Base-by-base conservation (phyloP, 2,329 filamentous ascomycete genomes). In the Penicillium sp. region DNA sequence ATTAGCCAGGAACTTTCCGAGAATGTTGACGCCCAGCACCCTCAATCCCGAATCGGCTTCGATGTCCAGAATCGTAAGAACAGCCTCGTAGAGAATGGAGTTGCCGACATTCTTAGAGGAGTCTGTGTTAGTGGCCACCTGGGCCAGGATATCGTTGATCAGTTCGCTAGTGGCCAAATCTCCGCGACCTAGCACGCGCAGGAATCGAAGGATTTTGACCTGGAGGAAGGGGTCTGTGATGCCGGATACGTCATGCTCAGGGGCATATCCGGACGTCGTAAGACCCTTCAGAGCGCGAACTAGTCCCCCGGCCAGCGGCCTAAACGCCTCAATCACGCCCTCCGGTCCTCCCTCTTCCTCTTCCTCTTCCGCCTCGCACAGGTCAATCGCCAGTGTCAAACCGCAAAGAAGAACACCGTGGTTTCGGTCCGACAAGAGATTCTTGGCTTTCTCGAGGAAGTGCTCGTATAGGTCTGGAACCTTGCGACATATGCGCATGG, bases 101-200 rank as follows among this genome's bases (percentile, higher is more conserved):
- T 99, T 99, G 59, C 94, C 94, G 40, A 99, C 94, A 63, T 99
- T 99, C 80, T 99, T 99, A 27, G 92, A 92, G 0, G 93, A 92
- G 70, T 99, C 94, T 1, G 94, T 99, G 75, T 99, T 99, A 38
- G 93, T 97, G 49, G 94, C 94, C 51, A 99, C 94, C 78, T 96
- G 92, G 5, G 94, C 94, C 56, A 99, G 79, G 58, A 99, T 99
- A 70, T 99, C 94, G 77, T 97, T 99, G 79, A 99, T 97, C 73
- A 96, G 88, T 75, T 99, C 95, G 73, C 92, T 97, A 24, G 91
- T 92, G 57, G 92, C 83, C 10, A 86, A 80, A 73, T 99, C 92
- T 34, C 93, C 92, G 58, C 92, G 86, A 14, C 89, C 93, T 43
- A 99, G 81, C 8, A 96, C 90, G 61, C 93, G 84, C 49, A 99